phyloP scores from a whole-genome alignment of 441 rosid genomes.

The Biscutella laevigata region DNA sequence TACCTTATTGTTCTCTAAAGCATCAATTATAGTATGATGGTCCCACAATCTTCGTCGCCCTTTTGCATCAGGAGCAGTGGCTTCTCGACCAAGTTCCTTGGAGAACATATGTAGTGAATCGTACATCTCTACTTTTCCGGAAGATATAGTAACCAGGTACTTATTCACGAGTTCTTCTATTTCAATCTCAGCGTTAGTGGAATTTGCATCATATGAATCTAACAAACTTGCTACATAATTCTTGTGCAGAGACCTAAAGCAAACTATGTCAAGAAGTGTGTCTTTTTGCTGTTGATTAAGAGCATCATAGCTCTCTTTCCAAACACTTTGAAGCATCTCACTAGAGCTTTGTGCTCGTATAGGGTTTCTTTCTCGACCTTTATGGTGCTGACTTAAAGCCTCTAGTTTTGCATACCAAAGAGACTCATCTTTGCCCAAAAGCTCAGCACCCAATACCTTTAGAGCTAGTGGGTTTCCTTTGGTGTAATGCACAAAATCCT shows the following conservation, averaged over 20 bases:
- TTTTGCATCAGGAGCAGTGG: neutral
- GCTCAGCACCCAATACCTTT: neutral
- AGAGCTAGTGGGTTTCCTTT: conserved; percentile 11
- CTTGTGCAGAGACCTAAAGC: conserved; percentile 6
- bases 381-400: neutral
- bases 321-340: conserved; percentile 11
- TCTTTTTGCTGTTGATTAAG: neutral
- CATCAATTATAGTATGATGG: neutral
- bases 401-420: neutral
- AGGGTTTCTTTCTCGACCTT: neutral
- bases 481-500: neutral
- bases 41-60: neutral
- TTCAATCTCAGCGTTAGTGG: neutral
- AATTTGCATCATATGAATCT: conserved; percentile 1
- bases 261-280: conserved; percentile 9
- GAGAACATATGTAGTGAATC: neutral
- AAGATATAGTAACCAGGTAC: conserved; percentile 3
- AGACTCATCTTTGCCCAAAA: neutral
- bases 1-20: neutral
- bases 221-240: conserved; percentile 1
- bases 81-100: conserved; percentile 7
- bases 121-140: conserved; percentile 14
- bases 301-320: neutral
- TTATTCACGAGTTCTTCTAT: conserved; percentile 6
- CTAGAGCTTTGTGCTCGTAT: neutral